Evolutionary conservation across 2,329 filamentous ascomycete species (phyloP).

Genomic region (Onygenales sp.): DNA sequence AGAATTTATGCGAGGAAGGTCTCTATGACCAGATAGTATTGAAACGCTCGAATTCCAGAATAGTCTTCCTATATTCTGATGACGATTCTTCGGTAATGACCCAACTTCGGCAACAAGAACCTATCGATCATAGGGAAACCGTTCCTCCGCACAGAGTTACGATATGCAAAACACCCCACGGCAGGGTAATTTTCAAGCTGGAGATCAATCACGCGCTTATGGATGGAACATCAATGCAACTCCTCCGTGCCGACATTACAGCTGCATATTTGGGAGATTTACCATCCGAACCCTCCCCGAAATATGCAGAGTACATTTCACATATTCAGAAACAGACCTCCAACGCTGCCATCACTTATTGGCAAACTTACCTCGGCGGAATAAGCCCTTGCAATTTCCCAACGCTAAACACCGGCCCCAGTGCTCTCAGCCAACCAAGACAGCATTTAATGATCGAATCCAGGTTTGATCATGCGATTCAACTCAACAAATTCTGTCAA

Average conservation of each 20-base stretch:
- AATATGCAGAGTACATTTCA: conserved; percentile 30
- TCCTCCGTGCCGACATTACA: conserved; percentile 23
- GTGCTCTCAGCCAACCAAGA: not conserved
- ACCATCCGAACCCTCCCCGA: conserved; percentile 18
- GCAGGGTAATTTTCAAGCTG: conserved; percentile 24
- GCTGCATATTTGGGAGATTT: conserved; percentile 24
- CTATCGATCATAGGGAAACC: conserved; percentile 18
- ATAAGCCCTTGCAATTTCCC: conserved; percentile 17
- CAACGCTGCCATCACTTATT: conserved; percentile 21
- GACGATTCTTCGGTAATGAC: conserved; percentile 17
- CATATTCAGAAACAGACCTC: conserved; percentile 20
- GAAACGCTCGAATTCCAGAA: conserved; percentile 16
- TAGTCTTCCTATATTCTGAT: conserved; percentile 21
- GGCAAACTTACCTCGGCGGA: conserved; percentile 24
- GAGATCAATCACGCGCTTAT: conserved; percentile 31
- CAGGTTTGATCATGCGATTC: conserved; percentile 4
- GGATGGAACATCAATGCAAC: conserved; percentile 25
- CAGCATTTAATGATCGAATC: not conserved
- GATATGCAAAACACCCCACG: conserved; percentile 22
- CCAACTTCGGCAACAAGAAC: conserved; percentile 14
- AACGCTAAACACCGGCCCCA: not conserved
- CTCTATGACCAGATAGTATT: conserved; percentile 31
- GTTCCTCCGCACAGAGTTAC: conserved; percentile 27
- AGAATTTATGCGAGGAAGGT: conserved; percentile 24
- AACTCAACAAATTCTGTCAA: conserved; percentile 10